Percentiles rank a stretch among this genome's conserved stretches.
These are phyloP conservation scores for Helotiales sp. DNA, from an alignment of 2,329 filamentous ascomycete genomes.

Conservation along the genomic window DNA sequence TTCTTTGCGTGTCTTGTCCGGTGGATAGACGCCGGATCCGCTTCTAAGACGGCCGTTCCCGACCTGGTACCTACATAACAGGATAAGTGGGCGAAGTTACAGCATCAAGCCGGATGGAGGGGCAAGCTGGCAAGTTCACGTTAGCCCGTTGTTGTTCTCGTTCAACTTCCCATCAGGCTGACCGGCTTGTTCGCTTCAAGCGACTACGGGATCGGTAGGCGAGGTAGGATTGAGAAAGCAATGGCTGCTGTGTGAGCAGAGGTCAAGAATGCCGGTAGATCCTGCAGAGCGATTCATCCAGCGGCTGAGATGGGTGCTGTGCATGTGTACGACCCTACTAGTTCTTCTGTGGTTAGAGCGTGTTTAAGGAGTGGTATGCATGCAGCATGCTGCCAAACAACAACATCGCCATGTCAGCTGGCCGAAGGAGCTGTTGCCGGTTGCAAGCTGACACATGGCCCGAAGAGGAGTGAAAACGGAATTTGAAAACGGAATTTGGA, in stretches of 20 bases:
- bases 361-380: neutral
- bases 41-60: slow-evolving; percentile 13
- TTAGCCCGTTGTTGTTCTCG: neutral
- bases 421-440: neutral
- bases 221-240: neutral
- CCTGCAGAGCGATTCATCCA: slow-evolving; percentile 9
- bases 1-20: neutral
- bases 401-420: neutral
- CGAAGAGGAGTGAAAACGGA: neutral
- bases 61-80: slow-evolving; percentile 6
- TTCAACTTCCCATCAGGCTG: neutral
- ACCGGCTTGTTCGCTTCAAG: neutral
- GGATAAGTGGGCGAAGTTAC: neutral
- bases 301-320: slow-evolving; percentile 8
- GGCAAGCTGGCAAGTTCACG: neutral
- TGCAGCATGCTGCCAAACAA: neutral
- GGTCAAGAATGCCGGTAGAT: slow-evolving; percentile 6
- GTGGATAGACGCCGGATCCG: neutral
- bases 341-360: neutral
- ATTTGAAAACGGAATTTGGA: neutral
- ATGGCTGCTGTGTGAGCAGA: neutral
- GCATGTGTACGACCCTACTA: neutral
- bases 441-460: slow-evolving; percentile 3
- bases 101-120: neutral
- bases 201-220: slow-evolving; percentile 1